Evolutionary conservation across 768 basidiomycete species (phyloP), one percentile per base, ranked within the genome.

Genomic region (Trichaptum fuscoviolaceum): DNA sequence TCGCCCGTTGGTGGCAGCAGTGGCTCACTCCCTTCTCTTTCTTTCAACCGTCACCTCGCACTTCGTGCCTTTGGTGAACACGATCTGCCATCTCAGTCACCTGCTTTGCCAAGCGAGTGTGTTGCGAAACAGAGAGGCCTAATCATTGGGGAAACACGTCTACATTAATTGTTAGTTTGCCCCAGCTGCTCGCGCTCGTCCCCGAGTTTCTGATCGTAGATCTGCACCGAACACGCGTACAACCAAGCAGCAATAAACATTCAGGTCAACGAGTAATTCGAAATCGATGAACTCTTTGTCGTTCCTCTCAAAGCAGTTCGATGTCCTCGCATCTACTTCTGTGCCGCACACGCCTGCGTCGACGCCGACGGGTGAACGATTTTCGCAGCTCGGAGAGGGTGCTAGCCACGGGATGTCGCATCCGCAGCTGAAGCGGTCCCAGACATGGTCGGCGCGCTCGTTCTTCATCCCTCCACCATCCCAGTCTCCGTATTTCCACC

Each of bases 241-340:
- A 15, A 52, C 20, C 30, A 30, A 52, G 42, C 42, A 15, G 20
- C 12, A 52, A 12, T 52, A 52, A 52, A 52, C 42, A 52, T 12
- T 2, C 20, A 52, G 42, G 20, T 20, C 20, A 52, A 20, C 42
- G 15, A 12, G 42, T 20, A 52, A 52, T 52, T 52, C 20, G 42
- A 20, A 52, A 52, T 52, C 59, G 36, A 94, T 94, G 92, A 93
- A 94, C 80, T 90, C 90, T 71, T 85, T 94, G 72, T 82, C 84
- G 20, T 88, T 91, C 78, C 82, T 94, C 68, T 91, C 92, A 70
- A 88, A 89, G 74, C 89, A 92, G 76, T 87, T 92, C 82, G 91
- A 94, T 79, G 87, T 85, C 68, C 79, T 91, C 70, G 87, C 88
- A 67, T 78, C 87, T 8, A 61, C 71, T 2, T 27, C 66, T 26